Evolutionary conservation across 495 filamentous ascomycete genomes (phyloP).

Genomic region (Penicillium samsonianum): DNA sequence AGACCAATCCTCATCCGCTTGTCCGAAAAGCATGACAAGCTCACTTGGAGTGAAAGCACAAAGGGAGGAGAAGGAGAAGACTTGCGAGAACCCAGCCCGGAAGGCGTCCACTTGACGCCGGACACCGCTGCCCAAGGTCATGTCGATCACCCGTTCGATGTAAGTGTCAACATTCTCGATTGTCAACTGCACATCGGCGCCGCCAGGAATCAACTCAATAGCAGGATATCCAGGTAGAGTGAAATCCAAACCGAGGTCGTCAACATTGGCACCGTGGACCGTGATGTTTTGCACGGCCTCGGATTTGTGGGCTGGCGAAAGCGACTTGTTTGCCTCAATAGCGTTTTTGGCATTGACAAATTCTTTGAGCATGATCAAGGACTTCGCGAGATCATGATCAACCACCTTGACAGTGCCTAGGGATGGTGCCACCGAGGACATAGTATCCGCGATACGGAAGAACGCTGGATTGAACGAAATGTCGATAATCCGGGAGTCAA

Average conservation of each 20-base stretch:
- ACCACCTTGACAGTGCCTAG: conserved; percentile 91
- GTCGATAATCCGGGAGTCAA: conserved; percentile 97
- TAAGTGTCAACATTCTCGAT: conserved; percentile 90
- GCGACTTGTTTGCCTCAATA: conserved; percentile 66
- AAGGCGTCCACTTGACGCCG: conserved; percentile 90
- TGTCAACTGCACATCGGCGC: conserved; percentile 70
- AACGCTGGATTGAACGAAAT: conserved; percentile 97
- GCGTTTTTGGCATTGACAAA: conserved; percentile 80
- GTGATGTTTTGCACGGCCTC: conserved; percentile 65
- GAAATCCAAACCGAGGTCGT: conserved; percentile 90
- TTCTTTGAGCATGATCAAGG: conserved; percentile 83
- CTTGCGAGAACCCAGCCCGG: conserved; percentile 86
- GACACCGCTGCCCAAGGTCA: conserved; percentile 86
- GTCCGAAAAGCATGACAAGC: conserved; percentile 94
- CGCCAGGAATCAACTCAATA: conserved; percentile 79
- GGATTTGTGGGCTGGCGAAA: conserved; percentile 68
- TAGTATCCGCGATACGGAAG: conserved; percentile 86
- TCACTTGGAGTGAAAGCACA: conserved; percentile 95
- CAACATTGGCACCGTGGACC: conserved; percentile 72
- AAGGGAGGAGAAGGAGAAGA: conserved; percentile 92
- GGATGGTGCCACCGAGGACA: conserved; percentile 74
- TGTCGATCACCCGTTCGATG: conserved; percentile 85
- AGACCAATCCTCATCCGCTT: conserved; percentile 94
- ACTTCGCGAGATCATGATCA: conserved; percentile 81
- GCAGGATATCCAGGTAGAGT: conserved; percentile 89